These are phyloP conservation scores for Schizochytrium sp. DNA, from an alignment of 108 stramenopile species.

Conservation along the genomic window DNA sequence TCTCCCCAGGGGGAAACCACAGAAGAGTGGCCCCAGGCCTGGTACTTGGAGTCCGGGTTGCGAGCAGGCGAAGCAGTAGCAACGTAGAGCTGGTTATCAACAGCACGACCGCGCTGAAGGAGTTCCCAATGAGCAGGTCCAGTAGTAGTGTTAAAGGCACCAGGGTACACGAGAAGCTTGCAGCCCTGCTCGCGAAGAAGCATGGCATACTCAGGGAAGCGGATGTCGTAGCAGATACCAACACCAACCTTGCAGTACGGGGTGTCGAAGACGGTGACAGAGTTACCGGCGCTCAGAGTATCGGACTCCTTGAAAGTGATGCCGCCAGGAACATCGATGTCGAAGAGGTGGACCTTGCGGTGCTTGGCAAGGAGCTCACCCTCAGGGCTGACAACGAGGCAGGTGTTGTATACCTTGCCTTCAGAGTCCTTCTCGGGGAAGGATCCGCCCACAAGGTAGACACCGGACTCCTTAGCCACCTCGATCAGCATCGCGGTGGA, in stretches of 20 bases:
- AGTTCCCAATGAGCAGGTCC: slow-evolving; percentile 99
- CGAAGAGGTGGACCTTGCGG: slow-evolving; percentile 82
- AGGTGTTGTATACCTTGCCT: slow-evolving; percentile 71
- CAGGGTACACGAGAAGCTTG: slow-evolving; percentile 88
- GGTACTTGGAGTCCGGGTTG: slow-evolving; percentile 86
- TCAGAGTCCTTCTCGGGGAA: slow-evolving; percentile 85
- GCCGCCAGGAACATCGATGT: slow-evolving; percentile 97
- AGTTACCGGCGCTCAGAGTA: slow-evolving; percentile 84
- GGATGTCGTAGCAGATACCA: slow-evolving; percentile 99
- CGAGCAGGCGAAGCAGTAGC: slow-evolving; percentile 94
- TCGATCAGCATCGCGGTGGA: slow-evolving; percentile 60
- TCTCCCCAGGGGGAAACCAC: slow-evolving; percentile 96
- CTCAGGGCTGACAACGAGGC: slow-evolving; percentile 71
- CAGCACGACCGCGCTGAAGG: slow-evolving; percentile 92
- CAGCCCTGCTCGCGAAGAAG: slow-evolving; percentile 83
- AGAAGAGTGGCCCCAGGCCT: slow-evolving; percentile 99
- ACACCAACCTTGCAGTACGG: slow-evolving; percentile 90
- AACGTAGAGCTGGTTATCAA: slow-evolving; percentile 97
- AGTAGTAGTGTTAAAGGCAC: slow-evolving; percentile 98
- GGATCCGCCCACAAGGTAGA: slow-evolving; percentile 95
- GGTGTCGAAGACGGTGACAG: slow-evolving; percentile 81
- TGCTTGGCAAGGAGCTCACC: slow-evolving; percentile 90
- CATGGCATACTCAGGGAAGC: slow-evolving; percentile 96
- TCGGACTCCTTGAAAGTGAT: slow-evolving; percentile 96
- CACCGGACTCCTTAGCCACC: slow-evolving; percentile 77